Evolutionary conservation across 73 alveolate species (phyloP).

Genomic region (Paramecium tetraurelia): DNA sequence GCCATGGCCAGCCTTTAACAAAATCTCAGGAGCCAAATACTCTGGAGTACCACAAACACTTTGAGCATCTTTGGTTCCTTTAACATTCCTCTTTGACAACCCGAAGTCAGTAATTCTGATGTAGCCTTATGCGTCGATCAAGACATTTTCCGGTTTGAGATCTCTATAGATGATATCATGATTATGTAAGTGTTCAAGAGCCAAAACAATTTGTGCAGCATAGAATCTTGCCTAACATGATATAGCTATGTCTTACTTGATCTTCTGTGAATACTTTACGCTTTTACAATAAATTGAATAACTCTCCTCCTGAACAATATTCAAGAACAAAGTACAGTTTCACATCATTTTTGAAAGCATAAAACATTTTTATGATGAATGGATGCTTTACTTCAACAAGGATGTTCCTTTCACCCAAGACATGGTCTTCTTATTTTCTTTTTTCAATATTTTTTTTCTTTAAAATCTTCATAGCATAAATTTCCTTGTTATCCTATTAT

Average conservation of each 20-base stretch:
- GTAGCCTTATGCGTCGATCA: slow-evolving; percentile 55
- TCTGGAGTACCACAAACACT: slow-evolving; percentile 92
- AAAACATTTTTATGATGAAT: slow-evolving; percentile 81
- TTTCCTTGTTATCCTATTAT: slow-evolving; percentile 62
- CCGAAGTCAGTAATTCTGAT: slow-evolving; percentile 61
- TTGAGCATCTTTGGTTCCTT: slow-evolving; percentile 53
- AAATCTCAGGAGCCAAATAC: slow-evolving; percentile 94
- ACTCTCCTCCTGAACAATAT: slow-evolving; percentile 95
- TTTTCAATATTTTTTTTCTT: slow-evolving; percentile 77
- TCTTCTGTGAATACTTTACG: slow-evolving; percentile 51
- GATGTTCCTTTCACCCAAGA: slow-evolving; percentile 82
- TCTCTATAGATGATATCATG: slow-evolving; percentile 62
- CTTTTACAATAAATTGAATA: slow-evolving; percentile 75
- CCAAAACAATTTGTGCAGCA: slow-evolving; percentile 58
- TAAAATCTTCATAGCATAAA: slow-evolving; percentile 91
- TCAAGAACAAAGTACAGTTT: slow-evolving; percentile 94
- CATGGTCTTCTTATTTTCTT: slow-evolving; percentile 83
- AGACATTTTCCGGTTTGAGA: slow-evolving; percentile 60
- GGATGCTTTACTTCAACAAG: slow-evolving; percentile 81
- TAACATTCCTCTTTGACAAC: slow-evolving; percentile 47
- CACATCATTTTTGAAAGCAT: slow-evolving; percentile 87
- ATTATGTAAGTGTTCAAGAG: slow-evolving; percentile 58
- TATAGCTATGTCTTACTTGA: not conserved
- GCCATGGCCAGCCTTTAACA: slow-evolving; percentile 80
- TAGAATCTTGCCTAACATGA: slow-evolving; percentile 53